Conservation (phyloP, 2,329 filamentous ascomycete genomes). For the Fulvia fulva region DNA sequence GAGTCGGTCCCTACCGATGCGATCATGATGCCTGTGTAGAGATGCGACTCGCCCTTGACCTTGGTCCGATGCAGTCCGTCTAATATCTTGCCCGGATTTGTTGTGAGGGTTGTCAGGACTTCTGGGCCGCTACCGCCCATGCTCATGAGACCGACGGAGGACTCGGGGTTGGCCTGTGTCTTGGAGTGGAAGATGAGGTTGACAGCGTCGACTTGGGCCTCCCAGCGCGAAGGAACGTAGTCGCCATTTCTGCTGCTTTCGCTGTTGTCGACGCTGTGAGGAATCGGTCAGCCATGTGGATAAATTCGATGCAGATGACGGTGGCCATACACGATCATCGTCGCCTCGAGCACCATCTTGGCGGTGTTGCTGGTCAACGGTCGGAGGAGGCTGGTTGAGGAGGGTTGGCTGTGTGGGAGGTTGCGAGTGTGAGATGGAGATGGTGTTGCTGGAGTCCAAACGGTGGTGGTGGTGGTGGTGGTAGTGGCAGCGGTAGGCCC, state of each 20-base stretch:
- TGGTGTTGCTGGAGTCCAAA: background rate
- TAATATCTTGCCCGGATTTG: conserved; percentile 91
- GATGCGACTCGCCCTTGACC: conserved; percentile 82
- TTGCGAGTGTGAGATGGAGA: background rate
- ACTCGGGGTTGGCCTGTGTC: conserved; percentile 92
- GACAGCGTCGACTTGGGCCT: conserved; percentile 92
- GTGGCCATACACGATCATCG: conserved; percentile 75
- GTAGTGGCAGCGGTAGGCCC: too few relatives aligned
- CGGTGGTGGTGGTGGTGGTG: conserved; percentile 2
- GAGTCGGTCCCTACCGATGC: conserved; percentile 61
- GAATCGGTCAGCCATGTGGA: conserved; percentile 21
- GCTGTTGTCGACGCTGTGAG: conserved; percentile 83
- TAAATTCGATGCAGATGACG: conserved; percentile 8
- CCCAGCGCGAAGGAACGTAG: conserved; percentile 83
- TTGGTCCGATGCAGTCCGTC: conserved; percentile 90
- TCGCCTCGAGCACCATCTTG: conserved; percentile 97
- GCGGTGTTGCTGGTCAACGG: conserved; percentile 32
- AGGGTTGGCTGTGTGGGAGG: background rate
- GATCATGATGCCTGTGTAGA: conserved; percentile 92
- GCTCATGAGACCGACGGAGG: conserved; percentile 95
- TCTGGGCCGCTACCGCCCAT: conserved; percentile 94
- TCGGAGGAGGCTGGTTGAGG: background rate
- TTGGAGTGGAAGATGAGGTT: conserved; percentile 95
- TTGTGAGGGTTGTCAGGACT: conserved; percentile 92
- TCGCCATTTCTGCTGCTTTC: conserved; percentile 98